Percentiles rank a stretch among this genome's conserved stretches.
phyloP scores from a whole-genome alignment of 495 filamentous ascomycete species.

The Cercophora newfieldiana region DNA sequence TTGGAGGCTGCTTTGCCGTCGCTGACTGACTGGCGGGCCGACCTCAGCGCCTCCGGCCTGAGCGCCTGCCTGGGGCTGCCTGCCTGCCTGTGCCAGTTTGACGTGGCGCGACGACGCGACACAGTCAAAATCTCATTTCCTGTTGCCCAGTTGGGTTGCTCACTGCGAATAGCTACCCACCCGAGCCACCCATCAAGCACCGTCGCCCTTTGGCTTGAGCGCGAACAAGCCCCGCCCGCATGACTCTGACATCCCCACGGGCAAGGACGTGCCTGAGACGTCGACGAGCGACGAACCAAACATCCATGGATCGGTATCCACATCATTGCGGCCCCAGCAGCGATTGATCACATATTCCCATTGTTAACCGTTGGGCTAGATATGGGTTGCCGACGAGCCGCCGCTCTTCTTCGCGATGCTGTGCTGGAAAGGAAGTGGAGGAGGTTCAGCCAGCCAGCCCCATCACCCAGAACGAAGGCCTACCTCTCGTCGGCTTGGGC shows the following conservation, averaged over 20 bases:
- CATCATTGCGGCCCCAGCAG: not conserved
- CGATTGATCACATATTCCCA: not conserved
- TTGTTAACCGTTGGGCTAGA: too few species aligned
- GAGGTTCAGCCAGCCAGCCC: not conserved
- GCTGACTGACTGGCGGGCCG: not conserved
- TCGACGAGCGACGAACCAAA: not conserved
- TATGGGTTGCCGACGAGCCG: too few species aligned
- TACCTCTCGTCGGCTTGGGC: not conserved
- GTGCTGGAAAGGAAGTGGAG: not conserved
- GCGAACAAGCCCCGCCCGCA: slow-evolving; percentile 2
- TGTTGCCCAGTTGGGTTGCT: not conserved
- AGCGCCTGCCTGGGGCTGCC: slow-evolving; percentile 4
- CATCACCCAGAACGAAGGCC: not conserved
- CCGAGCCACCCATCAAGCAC: not conserved
- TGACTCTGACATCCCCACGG: not conserved
- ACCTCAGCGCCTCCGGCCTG: not conserved
- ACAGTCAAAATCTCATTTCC: not conserved
- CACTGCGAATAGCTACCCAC: not conserved
- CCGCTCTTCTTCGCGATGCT: not conserved
- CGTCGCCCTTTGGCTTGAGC: not conserved
- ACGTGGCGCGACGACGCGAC: not conserved
- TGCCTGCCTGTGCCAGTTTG: not conserved
- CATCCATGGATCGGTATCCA: slow-evolving; percentile 1
- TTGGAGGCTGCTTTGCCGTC: not conserved
- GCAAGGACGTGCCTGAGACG: not conserved